Evolutionary conservation across 495 filamentous ascomycete species (phyloP).

Genomic region (Barbatosphaeria neglecta): DNA sequence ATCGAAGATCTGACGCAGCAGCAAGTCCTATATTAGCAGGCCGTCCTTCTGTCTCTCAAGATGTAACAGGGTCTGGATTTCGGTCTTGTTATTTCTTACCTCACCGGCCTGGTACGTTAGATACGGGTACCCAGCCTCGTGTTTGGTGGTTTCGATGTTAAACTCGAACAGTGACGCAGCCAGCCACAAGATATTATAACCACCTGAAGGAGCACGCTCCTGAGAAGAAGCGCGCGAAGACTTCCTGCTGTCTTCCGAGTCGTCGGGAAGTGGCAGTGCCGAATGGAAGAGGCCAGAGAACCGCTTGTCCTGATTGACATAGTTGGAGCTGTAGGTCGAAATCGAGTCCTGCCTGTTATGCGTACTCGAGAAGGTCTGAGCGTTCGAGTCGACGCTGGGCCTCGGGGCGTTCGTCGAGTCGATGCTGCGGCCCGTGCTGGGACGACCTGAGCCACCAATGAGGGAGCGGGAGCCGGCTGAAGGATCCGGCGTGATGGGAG

Average conservation of each 20-base stretch:
- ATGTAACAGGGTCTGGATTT: neutral
- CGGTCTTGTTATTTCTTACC: conserved; percentile 31
- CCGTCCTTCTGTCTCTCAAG: neutral
- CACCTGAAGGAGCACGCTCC: conserved; percentile 28
- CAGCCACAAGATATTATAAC: conserved; percentile 60
- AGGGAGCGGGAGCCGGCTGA: conserved; percentile 20
- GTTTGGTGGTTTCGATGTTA: conserved; percentile 82
- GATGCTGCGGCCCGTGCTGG: conserved; percentile 40
- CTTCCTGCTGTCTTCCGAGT: conserved; percentile 28
- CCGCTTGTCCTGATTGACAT: conserved; percentile 26
- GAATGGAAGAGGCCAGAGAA: conserved; percentile 72
- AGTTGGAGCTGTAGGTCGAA: conserved; percentile 30
- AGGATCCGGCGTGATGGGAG: conserved; percentile 30
- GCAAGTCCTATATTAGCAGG: too few relatives aligned
- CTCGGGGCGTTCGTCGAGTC: conserved; percentile 31
- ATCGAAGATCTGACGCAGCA: conserved; percentile 83
- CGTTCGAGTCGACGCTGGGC: conserved; percentile 30
- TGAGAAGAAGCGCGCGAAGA: conserved; percentile 40
- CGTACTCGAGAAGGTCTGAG: conserved; percentile 18
- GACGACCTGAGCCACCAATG: conserved; percentile 20
- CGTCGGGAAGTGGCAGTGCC: conserved; percentile 71
- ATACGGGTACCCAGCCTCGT: conserved; percentile 92
- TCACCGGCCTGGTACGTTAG: conserved; percentile 89
- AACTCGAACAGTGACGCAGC: conserved; percentile 94
- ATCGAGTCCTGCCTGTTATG: conserved; percentile 33